Percentiles rank a stretch among this genome's conserved stretches.
Evolutionary conservation across 345 rosid species (phyloP).

Genomic region (Citrus australasica): DNA sequence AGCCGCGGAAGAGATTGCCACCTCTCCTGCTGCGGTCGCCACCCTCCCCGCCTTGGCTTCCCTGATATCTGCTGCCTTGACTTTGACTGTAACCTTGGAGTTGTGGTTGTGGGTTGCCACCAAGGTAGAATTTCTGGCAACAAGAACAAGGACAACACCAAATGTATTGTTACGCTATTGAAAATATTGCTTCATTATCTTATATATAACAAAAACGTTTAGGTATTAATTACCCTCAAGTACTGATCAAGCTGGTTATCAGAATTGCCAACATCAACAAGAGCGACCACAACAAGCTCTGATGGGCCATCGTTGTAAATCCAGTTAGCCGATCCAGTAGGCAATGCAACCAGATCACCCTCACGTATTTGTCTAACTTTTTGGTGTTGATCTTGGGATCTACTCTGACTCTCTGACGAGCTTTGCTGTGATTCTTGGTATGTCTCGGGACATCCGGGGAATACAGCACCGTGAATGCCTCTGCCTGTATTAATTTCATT

Average conservation of each 20-base stretch:
- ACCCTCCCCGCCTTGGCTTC: conserved; percentile 3
- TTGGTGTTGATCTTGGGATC: conserved; percentile 30
- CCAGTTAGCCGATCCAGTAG: conserved; percentile 45
- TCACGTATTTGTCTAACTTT: conserved; percentile 27
- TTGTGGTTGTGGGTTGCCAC: conserved; percentile 40
- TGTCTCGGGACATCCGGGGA: conserved; percentile 46
- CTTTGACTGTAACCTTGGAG: conserved; percentile 1
- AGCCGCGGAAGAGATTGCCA: conserved; percentile 44
- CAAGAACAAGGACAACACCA: not conserved
- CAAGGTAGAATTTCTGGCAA: conserved; percentile 44
- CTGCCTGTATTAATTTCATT: conserved; percentile 11
- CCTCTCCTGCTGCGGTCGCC: conserved; percentile 3
- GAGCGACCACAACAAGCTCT: conserved; percentile 29
- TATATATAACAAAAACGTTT: not conserved
- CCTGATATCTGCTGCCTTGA: not conserved
- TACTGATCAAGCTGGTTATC: conserved; percentile 47
- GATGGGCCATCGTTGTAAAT: conserved; percentile 36
- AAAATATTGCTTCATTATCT: not conserved
- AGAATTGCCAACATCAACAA: conserved; percentile 29
- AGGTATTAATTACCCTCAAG: conserved; percentile 27
- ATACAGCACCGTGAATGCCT: conserved; percentile 28
- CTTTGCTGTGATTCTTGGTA: conserved; percentile 19
- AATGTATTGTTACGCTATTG: not conserved
- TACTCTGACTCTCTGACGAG: not conserved
- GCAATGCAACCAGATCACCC: conserved; percentile 44